A percentile compares a stretch with the other conserved stretches of the same genome.
phyloP scores from a whole-genome alignment of 75 land plant species.

The Isoetes taiwanensis region DNA sequence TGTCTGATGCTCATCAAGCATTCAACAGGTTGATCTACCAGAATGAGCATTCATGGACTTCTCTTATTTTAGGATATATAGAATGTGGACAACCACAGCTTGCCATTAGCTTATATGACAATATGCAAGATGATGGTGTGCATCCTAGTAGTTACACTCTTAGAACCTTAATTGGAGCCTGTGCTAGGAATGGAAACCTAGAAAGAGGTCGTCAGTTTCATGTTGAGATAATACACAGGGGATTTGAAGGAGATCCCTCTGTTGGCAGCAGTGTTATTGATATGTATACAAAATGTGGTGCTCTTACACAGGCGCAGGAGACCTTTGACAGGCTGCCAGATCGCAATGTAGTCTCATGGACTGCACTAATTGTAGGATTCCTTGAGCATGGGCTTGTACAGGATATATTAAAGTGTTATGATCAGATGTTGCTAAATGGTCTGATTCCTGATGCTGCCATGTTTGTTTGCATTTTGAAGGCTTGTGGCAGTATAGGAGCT shows the following conservation, averaged over 20 bases:
- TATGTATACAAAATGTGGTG: conserved; percentile 19
- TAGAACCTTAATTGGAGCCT: conserved; percentile 14
- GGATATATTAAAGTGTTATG: conserved; percentile 21
- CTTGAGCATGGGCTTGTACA: conserved; percentile 11
- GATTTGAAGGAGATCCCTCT: background rate
- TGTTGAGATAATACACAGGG: background rate
- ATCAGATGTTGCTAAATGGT: conserved; percentile 16
- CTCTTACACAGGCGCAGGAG: conserved; percentile 5
- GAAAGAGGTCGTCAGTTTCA: background rate
- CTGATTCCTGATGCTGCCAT: conserved; percentile 19
- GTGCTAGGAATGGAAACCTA: background rate
- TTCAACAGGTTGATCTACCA: background rate
- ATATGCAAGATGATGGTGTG: background rate
- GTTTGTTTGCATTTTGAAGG: conserved; percentile 26
- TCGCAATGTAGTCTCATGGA: conserved; percentile 11
- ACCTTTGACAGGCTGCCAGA: conserved; percentile 13
- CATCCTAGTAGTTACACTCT: background rate
- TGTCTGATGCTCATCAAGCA: background rate
- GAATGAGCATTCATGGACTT: conserved; percentile 1
- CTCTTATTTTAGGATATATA: background rate
- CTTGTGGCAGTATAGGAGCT: conserved; percentile 13
- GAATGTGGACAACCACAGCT: background rate
- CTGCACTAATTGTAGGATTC: conserved; percentile 14
- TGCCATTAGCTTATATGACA: background rate
- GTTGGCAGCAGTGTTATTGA: background rate